Percentiles rank a stretch among this genome's conserved stretches.
phyloP scores from a whole-genome alignment of 768 basidiomycete species.

The Trametes cubensis region DNA sequence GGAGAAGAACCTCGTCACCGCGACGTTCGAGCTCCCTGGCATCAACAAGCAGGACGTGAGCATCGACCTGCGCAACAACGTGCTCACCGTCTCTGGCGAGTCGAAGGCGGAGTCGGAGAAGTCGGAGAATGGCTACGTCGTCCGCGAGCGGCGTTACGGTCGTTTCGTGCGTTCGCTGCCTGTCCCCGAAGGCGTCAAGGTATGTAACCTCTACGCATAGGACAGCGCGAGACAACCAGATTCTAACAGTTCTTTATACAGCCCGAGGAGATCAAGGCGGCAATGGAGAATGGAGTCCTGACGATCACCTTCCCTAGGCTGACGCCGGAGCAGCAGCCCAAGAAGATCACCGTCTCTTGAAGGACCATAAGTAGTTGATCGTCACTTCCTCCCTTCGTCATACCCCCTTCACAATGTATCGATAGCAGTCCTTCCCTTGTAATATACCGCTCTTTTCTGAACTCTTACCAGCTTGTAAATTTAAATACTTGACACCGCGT shows the following conservation, averaged over 20 bases:
- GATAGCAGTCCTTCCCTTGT: not conserved
- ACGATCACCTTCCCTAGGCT: slow-evolving; percentile 34
- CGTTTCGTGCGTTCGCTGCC: slow-evolving; percentile 33
- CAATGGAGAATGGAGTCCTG: slow-evolving; percentile 35
- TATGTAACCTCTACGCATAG: not conserved
- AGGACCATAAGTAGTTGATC: not conserved
- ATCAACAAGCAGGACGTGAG: slow-evolving; percentile 51
- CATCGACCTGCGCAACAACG: slow-evolving; percentile 54
- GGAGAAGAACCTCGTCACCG: slow-evolving; percentile 51
- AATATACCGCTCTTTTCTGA: not conserved
- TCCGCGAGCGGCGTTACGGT: slow-evolving; percentile 38
- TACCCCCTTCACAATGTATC: not conserved
- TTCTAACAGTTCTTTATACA: slow-evolving; percentile 3
- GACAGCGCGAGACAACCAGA: not conserved
- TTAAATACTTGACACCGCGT: too few species aligned
- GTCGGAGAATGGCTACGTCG: slow-evolving; percentile 39
- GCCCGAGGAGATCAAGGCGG: slow-evolving; percentile 35
- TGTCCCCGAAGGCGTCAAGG: slow-evolving; percentile 23
- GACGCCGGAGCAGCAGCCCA: slow-evolving; percentile 28
- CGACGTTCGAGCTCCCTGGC: slow-evolving; percentile 62
- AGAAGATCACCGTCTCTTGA: slow-evolving; percentile 24
- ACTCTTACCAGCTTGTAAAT: too few species aligned
- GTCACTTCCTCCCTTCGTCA: not conserved
- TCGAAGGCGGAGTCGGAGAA: slow-evolving; percentile 36
- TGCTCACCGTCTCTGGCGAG: slow-evolving; percentile 57